Base-by-base conservation (phyloP, 805 yeast species). In the Candida multigemmis region DNA sequence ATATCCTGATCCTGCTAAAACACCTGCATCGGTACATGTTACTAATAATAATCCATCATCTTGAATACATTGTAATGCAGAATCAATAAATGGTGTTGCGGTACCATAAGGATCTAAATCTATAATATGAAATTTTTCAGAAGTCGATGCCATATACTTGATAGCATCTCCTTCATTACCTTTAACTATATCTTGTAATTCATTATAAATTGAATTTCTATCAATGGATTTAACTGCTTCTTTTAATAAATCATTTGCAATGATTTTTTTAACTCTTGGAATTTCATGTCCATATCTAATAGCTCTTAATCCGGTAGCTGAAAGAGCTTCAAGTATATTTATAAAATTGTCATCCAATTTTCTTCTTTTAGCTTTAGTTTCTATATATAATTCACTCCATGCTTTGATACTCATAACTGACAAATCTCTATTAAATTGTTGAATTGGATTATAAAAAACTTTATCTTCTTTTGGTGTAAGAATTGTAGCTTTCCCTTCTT, bases 71-170 rank as follows among this genome's bases (percentile, higher is more conserved):
- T 85, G 94, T 17, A 91, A 62, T 0, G 97, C 96, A 17, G 91
- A 74, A 50, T 91, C 98, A 16, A 91, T 66, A 48, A 91, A 91
- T 6, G 98, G 98, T 0, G 96, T 74, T 0, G 96, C 98, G 0
- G 96, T 80, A 16, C 99, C 99, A 48, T 91, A 91, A 0, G 99
- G 99, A 53, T 91, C 99, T 27, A 91, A 65, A 54, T 91, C 99
- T 32, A 91, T 74, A 3, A 84, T 82, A 47, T 91, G 94, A 55
- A 79, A 86, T 27, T 62, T 60, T 14, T 58, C 65, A 11, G 45
- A 53, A 25, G 56, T 47, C 11, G 48, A 36, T 5, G 50, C 47
- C 94, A 91, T 84, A 44, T 69, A 74, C 21, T 71, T 73, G 38
- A 81, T 85, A n/a, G 98, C 98, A 56, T 91, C 97, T 17, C 91